phyloP scores from a whole-genome alignment of 495 filamentous ascomycete genomes.

The Penicillium coprophilum region DNA sequence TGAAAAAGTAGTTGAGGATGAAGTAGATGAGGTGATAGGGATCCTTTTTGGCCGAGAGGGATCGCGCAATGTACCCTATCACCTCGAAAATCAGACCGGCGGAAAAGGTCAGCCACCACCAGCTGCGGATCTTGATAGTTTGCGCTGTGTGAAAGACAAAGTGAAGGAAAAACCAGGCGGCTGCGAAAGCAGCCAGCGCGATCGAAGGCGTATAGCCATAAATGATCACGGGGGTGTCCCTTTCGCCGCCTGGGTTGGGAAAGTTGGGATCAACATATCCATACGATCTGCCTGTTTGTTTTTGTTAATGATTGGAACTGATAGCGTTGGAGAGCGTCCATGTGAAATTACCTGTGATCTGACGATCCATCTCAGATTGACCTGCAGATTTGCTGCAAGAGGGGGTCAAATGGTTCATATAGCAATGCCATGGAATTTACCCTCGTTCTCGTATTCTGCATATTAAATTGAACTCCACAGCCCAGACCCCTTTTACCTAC shows the following conservation, averaged over 20 bases:
- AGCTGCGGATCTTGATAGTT: slow-evolving; percentile 16
- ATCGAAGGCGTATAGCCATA: slow-evolving; percentile 23
- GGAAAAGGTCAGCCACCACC: slow-evolving; percentile 37
- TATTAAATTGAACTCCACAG: neutral
- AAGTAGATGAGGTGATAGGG: slow-evolving; percentile 54
- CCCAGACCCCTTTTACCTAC: neutral
- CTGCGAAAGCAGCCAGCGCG: slow-evolving; percentile 15
- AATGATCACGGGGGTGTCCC: slow-evolving; percentile 15
- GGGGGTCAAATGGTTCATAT: neutral
- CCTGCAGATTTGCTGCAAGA: neutral
- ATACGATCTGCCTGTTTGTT: slow-evolving; percentile 8
- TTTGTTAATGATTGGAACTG: neutral
- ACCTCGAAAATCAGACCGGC: slow-evolving; percentile 52
- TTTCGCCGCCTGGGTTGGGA: slow-evolving; percentile 11
- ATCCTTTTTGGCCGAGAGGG: slow-evolving; percentile 38
- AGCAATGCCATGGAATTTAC: neutral
- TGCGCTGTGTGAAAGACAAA: slow-evolving; percentile 11
- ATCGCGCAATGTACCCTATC: slow-evolving; percentile 45
- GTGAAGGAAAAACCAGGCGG: slow-evolving; percentile 19
- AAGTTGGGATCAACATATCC: slow-evolving; percentile 21
- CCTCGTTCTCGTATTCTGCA: neutral
- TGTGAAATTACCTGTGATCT: neutral
- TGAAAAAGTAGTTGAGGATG: slow-evolving; percentile 59
- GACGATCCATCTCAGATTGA: neutral
- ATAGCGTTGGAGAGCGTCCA: neutral